Conservation (phyloP, 495 filamentous ascomycete species). For the Amniculicola lignicola region DNA sequence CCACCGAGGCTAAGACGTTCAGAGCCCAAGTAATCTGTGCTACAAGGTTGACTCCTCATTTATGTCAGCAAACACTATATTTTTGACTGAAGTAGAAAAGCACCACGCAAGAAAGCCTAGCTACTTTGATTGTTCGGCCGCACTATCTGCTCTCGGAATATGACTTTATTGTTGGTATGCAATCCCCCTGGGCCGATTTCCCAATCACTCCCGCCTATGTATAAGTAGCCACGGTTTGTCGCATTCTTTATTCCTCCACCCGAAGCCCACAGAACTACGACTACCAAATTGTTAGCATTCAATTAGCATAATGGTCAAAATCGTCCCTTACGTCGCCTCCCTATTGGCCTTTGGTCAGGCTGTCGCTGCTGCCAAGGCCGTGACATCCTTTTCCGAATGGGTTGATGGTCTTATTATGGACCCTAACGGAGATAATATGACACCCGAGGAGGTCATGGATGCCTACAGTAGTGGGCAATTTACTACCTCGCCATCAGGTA, state of each 20-base stretch:
- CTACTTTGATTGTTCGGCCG: background rate
- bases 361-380: slow-evolving; percentile 2
- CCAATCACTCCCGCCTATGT: background rate
- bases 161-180: background rate
- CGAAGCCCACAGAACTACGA: background rate
- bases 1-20: background rate
- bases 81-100: background rate
- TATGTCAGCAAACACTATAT: slow-evolving; percentile 7
- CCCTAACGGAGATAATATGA: slow-evolving; percentile 3
- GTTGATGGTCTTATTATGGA: background rate
- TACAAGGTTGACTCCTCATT: background rate
- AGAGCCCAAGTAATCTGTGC: too few relatives aligned
- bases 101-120: background rate
- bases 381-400: slow-evolving; percentile 4
- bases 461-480: background rate
- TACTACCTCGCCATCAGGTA: background rate
- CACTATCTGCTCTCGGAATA: background rate
- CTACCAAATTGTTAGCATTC: background rate
- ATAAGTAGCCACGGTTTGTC: background rate
- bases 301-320: slow-evolving; percentile 2
- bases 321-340: slow-evolving; percentile 2
- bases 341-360: slow-evolving; percentile 2
- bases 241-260: slow-evolving; percentile 1
- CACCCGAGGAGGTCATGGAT: slow-evolving; percentile 4
- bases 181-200: background rate